phyloP scores from a whole-genome alignment of 1,139 yeast species.

The Yarrowia galli region DNA sequence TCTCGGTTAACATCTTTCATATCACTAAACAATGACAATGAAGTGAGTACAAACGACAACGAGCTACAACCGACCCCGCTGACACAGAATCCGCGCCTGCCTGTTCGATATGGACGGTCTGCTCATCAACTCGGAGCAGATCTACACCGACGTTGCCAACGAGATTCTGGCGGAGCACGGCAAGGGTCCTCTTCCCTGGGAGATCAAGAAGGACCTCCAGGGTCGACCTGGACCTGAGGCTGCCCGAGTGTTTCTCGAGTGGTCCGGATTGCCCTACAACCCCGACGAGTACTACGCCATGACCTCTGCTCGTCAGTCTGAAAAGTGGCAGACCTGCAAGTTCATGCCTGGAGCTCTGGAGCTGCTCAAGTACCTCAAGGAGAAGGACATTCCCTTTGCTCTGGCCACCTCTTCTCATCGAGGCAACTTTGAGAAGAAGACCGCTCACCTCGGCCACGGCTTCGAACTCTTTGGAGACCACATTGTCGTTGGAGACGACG shows the following conservation, averaged over 20 bases:
- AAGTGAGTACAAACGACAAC: constrained; percentile 26
- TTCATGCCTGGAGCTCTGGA: constrained; percentile 88
- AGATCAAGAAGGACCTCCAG: constrained; percentile 80
- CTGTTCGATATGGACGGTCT: constrained; percentile 97
- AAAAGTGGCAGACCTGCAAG: constrained; percentile 66
- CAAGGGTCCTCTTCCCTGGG: constrained; percentile 88
- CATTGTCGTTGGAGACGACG: constrained; percentile 87
- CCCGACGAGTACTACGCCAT: constrained; percentile 64
- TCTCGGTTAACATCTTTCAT: constrained; percentile 22
- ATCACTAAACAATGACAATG: background rate
- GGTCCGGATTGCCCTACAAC: constrained; percentile 70
- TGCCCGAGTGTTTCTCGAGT: constrained; percentile 67
- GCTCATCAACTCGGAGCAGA: constrained; percentile 85
- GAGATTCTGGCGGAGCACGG: constrained; percentile 70
- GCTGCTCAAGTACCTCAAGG: constrained; percentile 61
- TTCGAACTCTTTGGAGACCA: constrained; percentile 69
- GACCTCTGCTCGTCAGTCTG: constrained; percentile 62
- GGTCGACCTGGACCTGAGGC: constrained; percentile 85
- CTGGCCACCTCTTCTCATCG: constrained; percentile 87
- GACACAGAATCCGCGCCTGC: constrained; percentile 66
- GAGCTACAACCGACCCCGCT: background rate
- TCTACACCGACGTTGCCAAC: constrained; percentile 79
- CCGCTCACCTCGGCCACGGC: constrained; percentile 67
- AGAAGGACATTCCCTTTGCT: constrained; percentile 73
- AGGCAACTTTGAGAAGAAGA: constrained; percentile 68